Evolutionary conservation across 2,329 filamentous ascomycete genomes (phyloP), one percentile per base, ranked within the genome.

Genomic region (Aspergillus tubingensis): DNA sequence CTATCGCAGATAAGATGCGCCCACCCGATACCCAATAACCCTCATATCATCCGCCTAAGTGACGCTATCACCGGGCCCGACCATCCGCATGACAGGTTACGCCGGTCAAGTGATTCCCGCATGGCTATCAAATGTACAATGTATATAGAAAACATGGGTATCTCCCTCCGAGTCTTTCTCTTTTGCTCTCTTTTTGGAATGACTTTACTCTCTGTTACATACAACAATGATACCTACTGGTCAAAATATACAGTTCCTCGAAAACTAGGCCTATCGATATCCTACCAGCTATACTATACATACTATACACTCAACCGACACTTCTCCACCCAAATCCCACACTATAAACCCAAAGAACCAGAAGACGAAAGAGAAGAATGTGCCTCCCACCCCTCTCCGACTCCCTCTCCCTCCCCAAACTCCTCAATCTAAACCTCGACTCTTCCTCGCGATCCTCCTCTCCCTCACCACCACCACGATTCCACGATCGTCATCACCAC

Each of bases 21-120:
- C 19, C 41, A 23, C 41, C 19, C 10, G 41, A 13, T 44, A 23
- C 13, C 19, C 10, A 10, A 44, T 44, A 19, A 23, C 13, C 41
- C 8, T n/a, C 41, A 13, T 19, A 43, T 10, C 41, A 49, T 25
- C 8, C 23, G n/a, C 11, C 21, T 44, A 38, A 23, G 21, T 44
- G 15, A 19, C 36, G 21, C 52, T 11, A 61, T 65, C 62, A 65
- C 44, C 58, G 21, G 62, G 56, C 27, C 13, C 52, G 54, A 60
- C 60, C 63, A 63, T 56, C 57, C 60, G 57, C 59, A 41, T 41
- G 41, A 52, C 30, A 54, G n/a, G n/a, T 36, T 36, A 36, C 32
- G 5, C 49, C 58, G 19, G 50, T 66, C 59, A 63, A 65, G 49
- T 64, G 62, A 62, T 57, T 47, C 27, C 41, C n/a, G 41, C 10